These are phyloP conservation scores for Hyaloraphidium curvatum DNA, from an alignment of 192 early-diverging fungal genomes.

Conservation along the genomic window DNA sequence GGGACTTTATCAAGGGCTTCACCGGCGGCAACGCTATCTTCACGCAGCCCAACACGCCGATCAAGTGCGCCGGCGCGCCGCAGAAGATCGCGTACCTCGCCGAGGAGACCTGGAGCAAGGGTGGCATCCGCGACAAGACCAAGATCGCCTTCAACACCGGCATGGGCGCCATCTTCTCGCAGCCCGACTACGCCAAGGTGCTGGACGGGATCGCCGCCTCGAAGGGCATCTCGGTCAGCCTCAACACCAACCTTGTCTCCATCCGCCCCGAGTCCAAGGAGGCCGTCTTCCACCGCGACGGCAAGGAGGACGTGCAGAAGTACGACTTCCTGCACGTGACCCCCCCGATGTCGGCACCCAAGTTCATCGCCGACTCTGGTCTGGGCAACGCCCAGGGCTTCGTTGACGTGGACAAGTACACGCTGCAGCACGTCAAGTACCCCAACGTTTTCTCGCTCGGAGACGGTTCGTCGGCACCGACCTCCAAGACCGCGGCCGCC, in stretches of 20 bases:
- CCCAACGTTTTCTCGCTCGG: constrained; percentile 61
- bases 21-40: constrained; percentile 64
- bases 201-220: constrained; percentile 43
- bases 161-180: constrained; percentile 69
- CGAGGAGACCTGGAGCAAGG: constrained; percentile 59
- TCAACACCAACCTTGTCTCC: constrained; percentile 46
- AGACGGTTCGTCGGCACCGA: constrained; percentile 66
- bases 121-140: constrained; percentile 41
- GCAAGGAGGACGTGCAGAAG: constrained; percentile 32
- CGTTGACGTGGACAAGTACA: constrained; percentile 62
- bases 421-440: constrained; percentile 59
- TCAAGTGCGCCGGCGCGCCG: constrained; percentile 66
- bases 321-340: constrained; percentile 77
- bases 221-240: constrained; percentile 49
- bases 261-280: constrained; percentile 38
- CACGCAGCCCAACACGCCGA: constrained; percentile 68
- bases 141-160: constrained; percentile 56
- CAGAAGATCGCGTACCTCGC: constrained; percentile 75
- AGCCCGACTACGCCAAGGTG: constrained; percentile 61
- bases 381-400: constrained; percentile 60
- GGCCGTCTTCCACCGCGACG: constrained; percentile 49
- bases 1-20: constrained; percentile 46
- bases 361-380: constrained; percentile 48
- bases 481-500: constrained; percentile 81
- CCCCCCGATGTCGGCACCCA: constrained; percentile 60